Percentiles rank a stretch among this genome's conserved stretches.
These are phyloP conservation scores for Arthrobotrys musiformis DNA, from an alignment of 2,329 filamentous ascomycete species.

Conservation along the genomic window DNA sequence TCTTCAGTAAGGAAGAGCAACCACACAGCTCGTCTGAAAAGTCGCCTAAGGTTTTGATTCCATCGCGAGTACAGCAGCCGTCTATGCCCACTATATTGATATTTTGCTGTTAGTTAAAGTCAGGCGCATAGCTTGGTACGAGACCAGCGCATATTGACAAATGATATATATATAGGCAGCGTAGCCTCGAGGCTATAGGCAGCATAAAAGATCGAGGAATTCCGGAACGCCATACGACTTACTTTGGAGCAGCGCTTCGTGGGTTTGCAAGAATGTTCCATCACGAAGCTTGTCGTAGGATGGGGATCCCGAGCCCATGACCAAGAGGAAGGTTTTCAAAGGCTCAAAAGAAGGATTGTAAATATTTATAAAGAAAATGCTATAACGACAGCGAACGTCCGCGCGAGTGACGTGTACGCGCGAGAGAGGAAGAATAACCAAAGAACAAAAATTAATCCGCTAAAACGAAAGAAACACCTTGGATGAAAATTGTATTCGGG, in stretches of 20 bases:
- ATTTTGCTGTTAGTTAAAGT: background rate
- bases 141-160: background rate
- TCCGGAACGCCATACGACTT: no score
- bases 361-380: background rate
- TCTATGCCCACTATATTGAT: background rate
- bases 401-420: no score
- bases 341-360: background rate
- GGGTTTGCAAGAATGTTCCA: background rate
- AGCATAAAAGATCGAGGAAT: no score
- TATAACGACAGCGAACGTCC: no score
- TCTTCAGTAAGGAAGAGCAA: background rate
- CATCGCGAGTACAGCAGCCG: background rate
- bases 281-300: background rate
- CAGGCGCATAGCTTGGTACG: no score
- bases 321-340: background rate
- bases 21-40: background rate
- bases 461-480: conserved; percentile 7
- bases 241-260: background rate
- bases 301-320: conserved; percentile 3
- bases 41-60: background rate
- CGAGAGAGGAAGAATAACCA: no score
- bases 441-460: no score
- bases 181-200: no score
- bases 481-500: background rate
- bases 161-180: no score